Conservation (phyloP, 148 eudicot genomes). For the Cornus suecica region DNA sequence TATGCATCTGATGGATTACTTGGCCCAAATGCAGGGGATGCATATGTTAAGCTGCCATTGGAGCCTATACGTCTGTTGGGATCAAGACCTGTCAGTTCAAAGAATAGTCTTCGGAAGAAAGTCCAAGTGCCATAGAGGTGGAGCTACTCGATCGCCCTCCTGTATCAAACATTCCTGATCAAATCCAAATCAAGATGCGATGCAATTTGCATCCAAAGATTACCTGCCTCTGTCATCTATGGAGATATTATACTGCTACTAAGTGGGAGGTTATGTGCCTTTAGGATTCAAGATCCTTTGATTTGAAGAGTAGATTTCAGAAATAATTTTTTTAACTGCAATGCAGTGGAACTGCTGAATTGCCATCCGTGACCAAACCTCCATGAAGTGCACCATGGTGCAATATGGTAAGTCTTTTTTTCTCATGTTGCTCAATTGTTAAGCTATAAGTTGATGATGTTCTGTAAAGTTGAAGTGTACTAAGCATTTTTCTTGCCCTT, state of each 20-base stretch:
- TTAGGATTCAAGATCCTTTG: no score
- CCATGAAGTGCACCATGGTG: no score
- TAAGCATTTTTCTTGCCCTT: no score
- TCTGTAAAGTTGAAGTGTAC: neutral
- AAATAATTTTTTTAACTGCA: no score
- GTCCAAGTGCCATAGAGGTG: neutral
- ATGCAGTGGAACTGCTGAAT: no score
- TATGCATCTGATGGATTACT: neutral
- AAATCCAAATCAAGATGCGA: neutral
- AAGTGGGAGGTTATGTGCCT: no score
- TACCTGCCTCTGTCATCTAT: no score
- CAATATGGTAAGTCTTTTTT: neutral
- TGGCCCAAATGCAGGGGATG: neutral
- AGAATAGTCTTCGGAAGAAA: no score
- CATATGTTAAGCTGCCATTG: neutral
- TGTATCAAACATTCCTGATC: neutral
- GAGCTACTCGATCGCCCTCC: neutral
- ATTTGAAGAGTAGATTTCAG: no score
- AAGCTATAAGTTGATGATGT: neutral
- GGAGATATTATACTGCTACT: no score
- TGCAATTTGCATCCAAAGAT: no score
- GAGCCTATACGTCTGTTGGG: neutral
- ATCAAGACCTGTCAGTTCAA: neutral
- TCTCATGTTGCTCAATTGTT: neutral
- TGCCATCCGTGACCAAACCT: no score